Evolutionary conservation across 441 rosid species (phyloP), one percentile per base, ranked within the genome.

Genomic region (Populus hybrid): DNA sequence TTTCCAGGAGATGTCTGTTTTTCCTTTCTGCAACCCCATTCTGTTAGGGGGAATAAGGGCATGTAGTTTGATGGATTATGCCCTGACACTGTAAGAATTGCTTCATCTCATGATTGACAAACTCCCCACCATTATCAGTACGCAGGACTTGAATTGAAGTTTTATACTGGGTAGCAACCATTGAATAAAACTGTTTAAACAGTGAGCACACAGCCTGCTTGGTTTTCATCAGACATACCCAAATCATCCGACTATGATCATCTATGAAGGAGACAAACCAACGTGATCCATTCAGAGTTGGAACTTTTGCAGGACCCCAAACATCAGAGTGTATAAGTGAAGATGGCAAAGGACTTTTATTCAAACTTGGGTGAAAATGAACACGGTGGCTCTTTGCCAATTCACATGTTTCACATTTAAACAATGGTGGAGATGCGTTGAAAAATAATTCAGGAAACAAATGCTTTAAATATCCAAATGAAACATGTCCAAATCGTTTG

Each of bases 201-300:
- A 78, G 0, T 23, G 38, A 24, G 16, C 53, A 20, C 1, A 72
- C 72, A 5, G 12, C 76, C 0, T 66, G 2, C 4, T 78, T 78
- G 10, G 8, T 10, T 67, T 78, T 78, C 67, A 78, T 38, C 9
- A 66, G 21, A 34, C 72, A 42, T 3, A 67, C 1, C 72, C 35
- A 66, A 3, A 67, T 72, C 53, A 64, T 78, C 12, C 14, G 30
- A 23, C 18, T 71, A 42, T 63, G 32, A 77, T 40, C 80, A 77
- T 40, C 46, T 23, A 63, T 63, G 6, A 72, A 71, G 0, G 23
- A 63, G 9, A 71, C 72, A 71, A 78, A 78, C 64, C 42, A 77
- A 0, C 21, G 1, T 10, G 61, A 8, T 8, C 65, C 18, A 23
- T 64, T 65, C 8, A 72, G 10, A 3, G 21, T 74, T 14, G 53